Base-by-base conservation (phyloP, 129 eudicot genomes). In the Chrysanthemum makinoi region DNA sequence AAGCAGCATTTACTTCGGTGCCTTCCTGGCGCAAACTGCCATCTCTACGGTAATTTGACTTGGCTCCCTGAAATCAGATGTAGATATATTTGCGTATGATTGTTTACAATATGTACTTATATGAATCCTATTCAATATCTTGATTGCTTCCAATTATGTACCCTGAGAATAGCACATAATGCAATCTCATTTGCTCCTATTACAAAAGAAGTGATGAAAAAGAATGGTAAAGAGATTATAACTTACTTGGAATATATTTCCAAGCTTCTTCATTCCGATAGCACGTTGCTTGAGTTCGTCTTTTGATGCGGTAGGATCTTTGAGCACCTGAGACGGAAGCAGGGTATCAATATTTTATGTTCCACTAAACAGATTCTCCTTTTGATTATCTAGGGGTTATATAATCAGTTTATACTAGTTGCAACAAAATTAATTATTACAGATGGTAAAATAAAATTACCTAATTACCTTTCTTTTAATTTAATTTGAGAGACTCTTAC, bases 161-260 rank as follows among this genome's bases (percentile, higher is more conserved):
- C 17, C 76, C 68, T 72, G 76, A 72, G 24, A 72, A 72, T 58
- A 59, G 56, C 47, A 46, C 51, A 39, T 10, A 19, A 70, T 55
- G 75, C 75, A 70, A 70, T 70, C 65, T 70, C 39, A 70, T 55
- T 70, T 56, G 54, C 43, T 70, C 65, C 14, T 57, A 6, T 35
- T 13, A 70, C 57, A 56, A n/a, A n/a, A 46, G 17, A 57, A 57
- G 6, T 18, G 6, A 46, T 16, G 12, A 4, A 6, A 46, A 35
- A 18, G 13, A 12, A 43, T 51, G 18, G 24, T 69, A 43, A 43
- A 62, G 33, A 28, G 19, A 20, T 59, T 44, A 24, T 35, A n/a
- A 84, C 86, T 82, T 87, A 90, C 96, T 66, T 83, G 96, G 54
- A 90, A 85, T 60, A 90, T 87, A 30, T 81, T 79, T 53, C 96